A percentile compares a stretch with the other conserved stretches of the same genome.
Evolutionary conservation across 2,329 filamentous ascomycete species (phyloP).

Genomic region (Paecilomyces niveus): DNA sequence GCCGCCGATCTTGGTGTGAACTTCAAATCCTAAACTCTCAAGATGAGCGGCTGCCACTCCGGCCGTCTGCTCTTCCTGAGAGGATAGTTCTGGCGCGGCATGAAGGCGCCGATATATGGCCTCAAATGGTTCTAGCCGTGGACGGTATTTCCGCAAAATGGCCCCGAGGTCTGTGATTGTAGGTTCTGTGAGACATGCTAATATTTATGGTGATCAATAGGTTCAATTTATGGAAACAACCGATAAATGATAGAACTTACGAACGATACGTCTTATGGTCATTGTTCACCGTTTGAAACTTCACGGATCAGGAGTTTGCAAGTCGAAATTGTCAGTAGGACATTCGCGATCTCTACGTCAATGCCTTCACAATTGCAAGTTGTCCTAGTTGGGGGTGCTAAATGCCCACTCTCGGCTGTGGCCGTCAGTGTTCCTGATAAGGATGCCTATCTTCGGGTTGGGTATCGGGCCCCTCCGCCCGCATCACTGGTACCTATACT

Average conservation of each 20-base stretch:
- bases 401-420: no score
- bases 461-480: neutral
- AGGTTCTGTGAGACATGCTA: neutral
- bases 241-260: neutral
- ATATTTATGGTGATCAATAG: neutral
- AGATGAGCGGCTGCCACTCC: slow-evolving; percentile 38
- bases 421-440: neutral
- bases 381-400: neutral
- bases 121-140: slow-evolving; percentile 41
- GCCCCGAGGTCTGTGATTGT: neutral
- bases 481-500: neutral
- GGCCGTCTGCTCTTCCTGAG: slow-evolving; percentile 48
- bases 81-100: slow-evolving; percentile 49
- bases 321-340: neutral
- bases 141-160: slow-evolving; percentile 31
- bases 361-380: neutral
- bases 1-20: slow-evolving; percentile 50
- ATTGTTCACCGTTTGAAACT: neutral
- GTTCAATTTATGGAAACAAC: neutral
- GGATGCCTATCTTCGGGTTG: neutral
- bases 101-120: slow-evolving; percentile 52
- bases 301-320: neutral
- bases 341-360: neutral
- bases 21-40: slow-evolving; percentile 30
- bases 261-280: neutral